These are phyloP conservation scores for Myriosclerotinia curreyana DNA, from an alignment of 2,329 filamentous ascomycete species.

Conservation along the genomic window DNA sequence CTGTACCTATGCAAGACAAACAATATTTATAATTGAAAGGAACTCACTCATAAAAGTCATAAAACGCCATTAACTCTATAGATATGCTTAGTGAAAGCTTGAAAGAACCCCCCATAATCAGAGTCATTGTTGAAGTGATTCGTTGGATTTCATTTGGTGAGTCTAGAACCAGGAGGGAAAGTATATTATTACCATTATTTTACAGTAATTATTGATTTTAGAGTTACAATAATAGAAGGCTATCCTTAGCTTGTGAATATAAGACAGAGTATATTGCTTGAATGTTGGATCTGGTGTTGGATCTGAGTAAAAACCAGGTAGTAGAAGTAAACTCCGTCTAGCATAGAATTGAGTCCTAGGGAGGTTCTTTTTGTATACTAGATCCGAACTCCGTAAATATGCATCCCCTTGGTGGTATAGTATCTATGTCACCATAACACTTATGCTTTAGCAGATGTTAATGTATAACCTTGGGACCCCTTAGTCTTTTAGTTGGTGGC, in stretches of 20 bases:
- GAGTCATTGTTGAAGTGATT: neutral
- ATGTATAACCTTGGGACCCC: constrained; percentile 11
- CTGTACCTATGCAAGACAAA: neutral
- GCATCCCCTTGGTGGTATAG: neutral
- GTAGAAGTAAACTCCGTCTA: no score
- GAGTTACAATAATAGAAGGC: neutral
- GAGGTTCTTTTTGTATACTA: no score
- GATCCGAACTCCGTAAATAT: no score
- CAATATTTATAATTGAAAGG: neutral
- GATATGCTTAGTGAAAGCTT: neutral
- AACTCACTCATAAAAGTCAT: neutral
- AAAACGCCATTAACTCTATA: neutral
- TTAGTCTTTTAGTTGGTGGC: constrained; percentile 3
- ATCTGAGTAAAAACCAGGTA: neutral
- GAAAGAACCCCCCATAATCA: neutral
- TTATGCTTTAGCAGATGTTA: constrained; percentile 8
- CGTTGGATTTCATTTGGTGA: neutral
- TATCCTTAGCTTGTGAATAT: neutral
- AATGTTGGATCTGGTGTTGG: neutral
- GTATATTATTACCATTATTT: neutral
- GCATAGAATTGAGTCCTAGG: no score
- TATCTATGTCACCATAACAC: neutral
- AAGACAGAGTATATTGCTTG: no score
- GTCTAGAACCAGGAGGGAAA: constrained; percentile 8
- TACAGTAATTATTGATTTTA: neutral